Base-by-base conservation (phyloP, 2,329 filamentous ascomycete species). In the Calonectria hawksworthii region DNA sequence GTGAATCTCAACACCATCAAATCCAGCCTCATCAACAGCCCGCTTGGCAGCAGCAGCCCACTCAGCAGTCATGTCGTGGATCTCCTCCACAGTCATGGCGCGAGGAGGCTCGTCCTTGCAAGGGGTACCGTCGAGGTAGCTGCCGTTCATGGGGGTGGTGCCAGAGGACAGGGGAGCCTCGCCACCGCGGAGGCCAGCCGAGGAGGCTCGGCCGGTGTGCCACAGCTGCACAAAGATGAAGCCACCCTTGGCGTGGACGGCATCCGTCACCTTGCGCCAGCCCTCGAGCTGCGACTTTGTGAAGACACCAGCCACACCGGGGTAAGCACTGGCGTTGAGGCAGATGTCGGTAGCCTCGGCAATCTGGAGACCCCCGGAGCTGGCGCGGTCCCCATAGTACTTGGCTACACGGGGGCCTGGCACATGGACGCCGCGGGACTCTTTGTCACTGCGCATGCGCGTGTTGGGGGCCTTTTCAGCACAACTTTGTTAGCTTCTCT, bases 1-100 rank as follows among this genome's bases (percentile, higher is more conserved):
- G 75, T 90, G 87, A n/a, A 88, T 82, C 78, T 96, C 94, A 68
- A 96, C 90, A 6, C 91, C 92, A 80, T 96, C 94, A 59, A 93
- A 93, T 0, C 94, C 94, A 3, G 90, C 91, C 1, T 69, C 75
- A 1, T 89, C 87, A 1, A 94, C 83, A 1, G 93, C 89, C n/a
- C 90, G 85, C 78, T 88, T 88, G 0, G 88, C 85, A 0, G 90
- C 89, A 0, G 86, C 88, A 2, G 88, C 90, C 85, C 89, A 95
- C 2, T 90, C 90, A 1, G 83, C 82, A 80, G 94, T 93, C 74
- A 93, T 87, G 2, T 87, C 84, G 69, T 92, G 87, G 72, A 96
- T 95, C 50, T 95, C 93, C 0, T 89, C 85, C 23, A 90, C 86
- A 0, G 90, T 93, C 90, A 96, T 90, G 13, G 88, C 92, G 68